A percentile compares a stretch with the other conserved stretches of the same genome.
These are phyloP conservation scores for Pseudoturritis turrita DNA, from an alignment of 345 rosid genomes.

Conservation along the genomic window DNA sequence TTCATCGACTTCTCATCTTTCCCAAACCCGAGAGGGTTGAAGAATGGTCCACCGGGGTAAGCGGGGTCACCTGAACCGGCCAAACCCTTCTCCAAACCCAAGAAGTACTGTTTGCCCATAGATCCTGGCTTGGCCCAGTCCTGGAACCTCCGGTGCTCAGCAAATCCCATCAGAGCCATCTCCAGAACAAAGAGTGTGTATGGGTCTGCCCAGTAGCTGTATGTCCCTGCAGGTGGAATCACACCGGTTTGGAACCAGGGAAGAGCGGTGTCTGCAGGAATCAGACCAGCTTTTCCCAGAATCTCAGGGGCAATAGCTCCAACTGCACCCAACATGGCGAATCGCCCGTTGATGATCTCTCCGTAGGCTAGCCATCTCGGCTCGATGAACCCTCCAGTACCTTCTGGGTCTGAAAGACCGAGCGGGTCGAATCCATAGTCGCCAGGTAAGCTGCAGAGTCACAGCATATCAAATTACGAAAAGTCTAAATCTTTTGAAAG, in stretches of 20 bases:
- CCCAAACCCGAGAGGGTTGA: slow-evolving; percentile 90
- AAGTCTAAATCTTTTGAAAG: background rate
- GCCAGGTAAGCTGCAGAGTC: slow-evolving; percentile 70
- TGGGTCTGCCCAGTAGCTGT: slow-evolving; percentile 92
- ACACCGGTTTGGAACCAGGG: slow-evolving; percentile 98
- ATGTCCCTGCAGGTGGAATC: slow-evolving; percentile 94
- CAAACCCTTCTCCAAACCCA: slow-evolving; percentile 76
- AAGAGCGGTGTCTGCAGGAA: slow-evolving; percentile 82
- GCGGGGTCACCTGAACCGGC: slow-evolving; percentile 84
- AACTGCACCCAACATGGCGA: slow-evolving; percentile 75
- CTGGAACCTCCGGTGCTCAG: slow-evolving; percentile 93
- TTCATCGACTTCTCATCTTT: slow-evolving; percentile 87
- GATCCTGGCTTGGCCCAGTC: slow-evolving; percentile 93
- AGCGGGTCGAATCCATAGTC: slow-evolving; percentile 94
- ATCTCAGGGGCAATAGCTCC: slow-evolving; percentile 94
- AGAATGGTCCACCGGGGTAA: slow-evolving; percentile 93
- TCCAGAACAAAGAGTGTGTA: slow-evolving; percentile 88
- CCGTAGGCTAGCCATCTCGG: slow-evolving; percentile 97
- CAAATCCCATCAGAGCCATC: slow-evolving; percentile 95
- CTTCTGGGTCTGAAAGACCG: slow-evolving; percentile 97
- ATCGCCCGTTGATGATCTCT: slow-evolving; percentile 82
- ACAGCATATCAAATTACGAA: background rate
- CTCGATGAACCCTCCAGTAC: slow-evolving; percentile 94
- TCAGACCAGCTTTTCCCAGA: slow-evolving; percentile 75
- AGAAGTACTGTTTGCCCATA: slow-evolving; percentile 89